Base-by-base conservation (phyloP, 345 rosid genomes). In the Leavenworthia alabamica region DNA sequence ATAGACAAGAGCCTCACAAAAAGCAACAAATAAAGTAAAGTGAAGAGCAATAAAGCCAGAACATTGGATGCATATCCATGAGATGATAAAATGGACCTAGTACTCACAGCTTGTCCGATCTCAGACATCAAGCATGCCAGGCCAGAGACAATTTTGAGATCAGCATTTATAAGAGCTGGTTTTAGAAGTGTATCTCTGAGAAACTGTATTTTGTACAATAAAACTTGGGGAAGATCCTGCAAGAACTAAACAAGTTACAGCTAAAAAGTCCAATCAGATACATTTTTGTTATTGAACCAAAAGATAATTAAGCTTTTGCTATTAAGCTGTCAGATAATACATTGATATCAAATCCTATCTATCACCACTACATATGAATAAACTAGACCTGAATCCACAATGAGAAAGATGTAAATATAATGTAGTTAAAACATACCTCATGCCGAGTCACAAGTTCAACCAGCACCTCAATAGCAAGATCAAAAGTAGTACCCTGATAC, bases 61-160 rank as follows among this genome's bases (percentile, higher is more conserved):
- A 14, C 11, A 35, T 36, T 17, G 31, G 23, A 7, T 8, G 24
- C 51, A 55, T 6, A 57, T 2, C 40, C 14, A 48, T 6, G 17
- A 24, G 17, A 31, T 9, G 27, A 26, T 60, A 50, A 24, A 54
- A 35, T 43, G 7, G 56, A 55, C 47, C 28, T 33, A 52, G 26
- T 35, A 81, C 92, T 84, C 71, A 92, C 96, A 53, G 98, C 96
- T 75, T 88, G 98, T 66, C 98, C 96, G 53, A 92, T 88, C 75
- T 92, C 95, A 29, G 96, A 84, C 86, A 92, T 73, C 80, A 92
- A 80, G 74, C 86, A 82, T 14, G 93, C 86, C 42, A 92, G 84
- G 66, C 98, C 98, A 74, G 81, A 81, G 66, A 88, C 79, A 51
- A 89, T 77, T 79, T 77, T 83, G 58, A 74, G 87, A 75, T 88